phyloP scores from a whole-genome alignment of 108 stramenopile species.

The Fistulifera pelliculosa region DNA sequence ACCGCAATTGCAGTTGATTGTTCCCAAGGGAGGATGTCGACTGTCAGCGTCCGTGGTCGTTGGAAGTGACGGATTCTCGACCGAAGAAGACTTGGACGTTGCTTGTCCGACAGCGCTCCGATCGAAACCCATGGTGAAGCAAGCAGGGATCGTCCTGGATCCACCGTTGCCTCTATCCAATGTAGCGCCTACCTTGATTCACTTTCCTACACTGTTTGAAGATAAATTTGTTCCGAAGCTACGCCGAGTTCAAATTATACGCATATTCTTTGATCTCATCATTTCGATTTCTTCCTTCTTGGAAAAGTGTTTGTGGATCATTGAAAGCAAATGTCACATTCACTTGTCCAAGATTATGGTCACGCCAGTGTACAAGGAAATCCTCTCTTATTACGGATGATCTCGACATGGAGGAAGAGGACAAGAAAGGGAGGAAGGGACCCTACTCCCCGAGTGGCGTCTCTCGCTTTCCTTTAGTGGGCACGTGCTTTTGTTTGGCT shows the following conservation, averaged over 20 bases:
- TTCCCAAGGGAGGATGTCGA: constrained; percentile 45
- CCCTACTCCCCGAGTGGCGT: constrained; percentile 52
- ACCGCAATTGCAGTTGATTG: constrained; percentile 68
- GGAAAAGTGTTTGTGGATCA: constrained; percentile 72
- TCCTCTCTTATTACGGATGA: neutral
- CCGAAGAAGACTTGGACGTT: constrained; percentile 64
- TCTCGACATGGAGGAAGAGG: neutral
- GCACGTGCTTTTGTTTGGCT: constrained; percentile 62
- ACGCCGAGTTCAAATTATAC: constrained; percentile 47
- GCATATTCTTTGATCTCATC: constrained; percentile 48
- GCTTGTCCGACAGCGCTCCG: constrained; percentile 34
- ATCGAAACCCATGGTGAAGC: constrained; percentile 74
- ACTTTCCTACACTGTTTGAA: constrained; percentile 78
- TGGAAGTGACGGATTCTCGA: constrained; percentile 56
- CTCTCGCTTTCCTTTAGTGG: constrained; percentile 70
- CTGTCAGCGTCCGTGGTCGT: constrained; percentile 41
- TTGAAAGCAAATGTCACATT: constrained; percentile 69
- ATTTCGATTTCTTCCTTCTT: constrained; percentile 51
- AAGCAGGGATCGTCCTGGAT: constrained; percentile 52
- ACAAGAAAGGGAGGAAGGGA: neutral
- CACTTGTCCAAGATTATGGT: constrained; percentile 64
- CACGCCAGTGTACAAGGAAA: constrained; percentile 54
- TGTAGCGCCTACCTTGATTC: constrained; percentile 81
- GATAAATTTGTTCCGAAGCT: constrained; percentile 52
- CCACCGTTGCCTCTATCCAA: constrained; percentile 70